Conservation (phyloP, 2,329 filamentous ascomycete genomes). For the Stenocarpella maydis region DNA sequence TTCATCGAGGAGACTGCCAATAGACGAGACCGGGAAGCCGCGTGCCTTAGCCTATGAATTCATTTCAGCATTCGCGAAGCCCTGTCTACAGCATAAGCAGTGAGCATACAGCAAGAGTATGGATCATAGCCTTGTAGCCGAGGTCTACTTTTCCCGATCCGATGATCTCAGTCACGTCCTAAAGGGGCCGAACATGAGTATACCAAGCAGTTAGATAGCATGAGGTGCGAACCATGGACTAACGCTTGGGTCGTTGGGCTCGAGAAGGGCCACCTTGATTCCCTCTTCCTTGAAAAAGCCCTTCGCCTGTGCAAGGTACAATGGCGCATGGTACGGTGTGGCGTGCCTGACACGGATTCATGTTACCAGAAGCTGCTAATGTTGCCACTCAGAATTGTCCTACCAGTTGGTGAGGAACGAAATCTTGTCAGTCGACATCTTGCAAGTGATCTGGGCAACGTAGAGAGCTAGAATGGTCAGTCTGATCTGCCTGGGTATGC, state of each 20-base stretch:
- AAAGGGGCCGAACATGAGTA: neutral
- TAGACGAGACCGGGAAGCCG: conserved; percentile 74
- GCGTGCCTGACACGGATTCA: conserved; percentile 69
- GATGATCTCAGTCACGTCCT: conserved; percentile 85
- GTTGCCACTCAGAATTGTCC: conserved; percentile 37
- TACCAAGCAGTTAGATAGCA: neutral
- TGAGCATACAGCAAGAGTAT: conserved; percentile 70
- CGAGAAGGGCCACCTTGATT: conserved; percentile 79
- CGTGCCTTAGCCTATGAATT: conserved; percentile 70
- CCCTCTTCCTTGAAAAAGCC: conserved; percentile 79
- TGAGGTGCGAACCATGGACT: conserved; percentile 33
- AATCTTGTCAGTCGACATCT: conserved; percentile 84
- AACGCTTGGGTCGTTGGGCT: conserved; percentile 80
- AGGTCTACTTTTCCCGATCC: conserved; percentile 79
- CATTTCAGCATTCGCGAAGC: neutral
- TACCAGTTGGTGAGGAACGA: conserved; percentile 88
- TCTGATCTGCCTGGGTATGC: conserved; percentile 47
- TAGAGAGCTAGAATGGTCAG: conserved; percentile 57
- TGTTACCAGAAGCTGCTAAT: neutral
- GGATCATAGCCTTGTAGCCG: conserved; percentile 86
- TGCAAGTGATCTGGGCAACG: conserved; percentile 51
- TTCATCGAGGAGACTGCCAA: conserved; percentile 80
- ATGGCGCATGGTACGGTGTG: conserved; percentile 80
- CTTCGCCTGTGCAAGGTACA: conserved; percentile 80
- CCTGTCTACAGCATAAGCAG: conserved; percentile 40